Conservation (phyloP, 176 grass and related monocot genomes). For the sorghum (Sorghum bicolor) region Sorghum_bicolor_NCBIv3 NC_012879.2:52819501-52820000, state of each 20-base stretch:
- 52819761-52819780: background rate
- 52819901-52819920: background rate
- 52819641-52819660: background rate
- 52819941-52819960: background rate
- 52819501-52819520: background rate
- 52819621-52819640: background rate
- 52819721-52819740: background rate
- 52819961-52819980: background rate
- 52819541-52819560: background rate
- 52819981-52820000: background rate
- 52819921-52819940: background rate
- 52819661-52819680: background rate
- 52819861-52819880: background rate
- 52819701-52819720: background rate
- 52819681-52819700: background rate
- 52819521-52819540: background rate
- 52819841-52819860: background rate
- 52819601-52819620: background rate
- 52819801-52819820: background rate
- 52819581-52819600: background rate
- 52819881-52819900: background rate
- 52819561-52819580: background rate
- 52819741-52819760: background rate
- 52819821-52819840: background rate
- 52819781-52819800: background rate